phyloP scores from a whole-genome alignment of 1,139 yeast genomes.

The Suzukiozyma palmioleophila region DNA sequence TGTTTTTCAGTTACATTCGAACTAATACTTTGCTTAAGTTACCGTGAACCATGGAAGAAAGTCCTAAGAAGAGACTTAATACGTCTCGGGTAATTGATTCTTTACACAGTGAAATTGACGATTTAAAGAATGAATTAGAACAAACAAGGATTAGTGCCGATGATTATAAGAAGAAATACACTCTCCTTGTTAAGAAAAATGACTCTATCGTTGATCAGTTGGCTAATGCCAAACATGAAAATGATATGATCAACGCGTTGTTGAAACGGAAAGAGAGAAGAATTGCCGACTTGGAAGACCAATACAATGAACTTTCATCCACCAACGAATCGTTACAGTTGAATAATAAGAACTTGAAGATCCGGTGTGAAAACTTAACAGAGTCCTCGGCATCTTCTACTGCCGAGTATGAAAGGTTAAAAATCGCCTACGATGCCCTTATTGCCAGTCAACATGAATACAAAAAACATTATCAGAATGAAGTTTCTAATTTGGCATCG shows the following conservation, averaged over 20 bases:
- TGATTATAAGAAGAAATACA: conserved; percentile 45
- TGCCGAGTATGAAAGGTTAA: conserved; percentile 54
- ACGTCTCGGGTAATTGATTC: conserved; percentile 54
- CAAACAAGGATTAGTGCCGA: conserved; percentile 35
- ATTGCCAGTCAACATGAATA: conserved; percentile 54
- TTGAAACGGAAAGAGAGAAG: conserved; percentile 63
- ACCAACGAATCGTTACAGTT: conserved; percentile 42
- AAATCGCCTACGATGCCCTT: conserved; percentile 60
- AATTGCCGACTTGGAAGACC: conserved; percentile 56
- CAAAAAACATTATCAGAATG: conserved; percentile 45
- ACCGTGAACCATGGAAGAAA: background rate
- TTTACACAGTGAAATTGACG: conserved; percentile 49
- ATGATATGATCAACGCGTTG: conserved; percentile 60
- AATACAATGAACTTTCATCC: conserved; percentile 43
- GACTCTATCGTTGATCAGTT: conserved; percentile 62
- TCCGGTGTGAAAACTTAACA: conserved; percentile 45
- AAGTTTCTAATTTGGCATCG: conserved; percentile 23
- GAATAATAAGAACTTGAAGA: conserved; percentile 45
- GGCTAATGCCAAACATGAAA: conserved; percentile 67
- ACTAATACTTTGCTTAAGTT: no score
- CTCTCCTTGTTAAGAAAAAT: conserved; percentile 45
- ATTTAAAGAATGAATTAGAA: conserved; percentile 49
- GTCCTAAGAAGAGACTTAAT: conserved; percentile 1
- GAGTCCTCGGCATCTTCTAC: conserved; percentile 43
- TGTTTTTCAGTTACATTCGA: no score